Evolutionary conservation across 202 grass and related monocot genomes (phyloP).

Genomic region (Setaria italica): DNA sequence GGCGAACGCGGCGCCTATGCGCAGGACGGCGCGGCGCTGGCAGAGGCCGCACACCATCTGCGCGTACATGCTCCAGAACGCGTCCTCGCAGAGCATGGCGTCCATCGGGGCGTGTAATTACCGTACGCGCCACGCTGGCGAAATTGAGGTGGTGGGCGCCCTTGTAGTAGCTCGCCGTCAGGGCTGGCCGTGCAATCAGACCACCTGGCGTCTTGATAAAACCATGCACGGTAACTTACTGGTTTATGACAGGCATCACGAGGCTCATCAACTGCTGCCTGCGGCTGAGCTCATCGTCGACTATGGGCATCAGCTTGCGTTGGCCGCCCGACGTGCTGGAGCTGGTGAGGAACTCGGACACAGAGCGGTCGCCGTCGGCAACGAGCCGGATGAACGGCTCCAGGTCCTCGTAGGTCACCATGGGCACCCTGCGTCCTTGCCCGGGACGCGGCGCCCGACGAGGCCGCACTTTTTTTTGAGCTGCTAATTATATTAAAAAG

Average conservation of each 20-base stretch:
- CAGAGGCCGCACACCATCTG: slow-evolving; percentile 95
- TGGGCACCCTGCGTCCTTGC: too few species aligned
- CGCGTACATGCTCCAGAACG: slow-evolving; percentile 97
- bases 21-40: slow-evolving; percentile 53
- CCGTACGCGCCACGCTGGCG: neutral
- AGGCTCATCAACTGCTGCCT: slow-evolving; percentile 72
- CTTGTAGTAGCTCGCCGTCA: neutral
- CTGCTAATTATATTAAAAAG: too few species aligned
- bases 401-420: too few species aligned
- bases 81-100: slow-evolving; percentile 84
- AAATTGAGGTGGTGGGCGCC: too few species aligned
- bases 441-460: slow-evolving; percentile 52
- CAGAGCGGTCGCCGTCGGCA: slow-evolving; percentile 8
- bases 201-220: too few species aligned
- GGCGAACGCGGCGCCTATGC: neutral
- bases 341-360: slow-evolving; percentile 86
- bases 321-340: slow-evolving; percentile 86
- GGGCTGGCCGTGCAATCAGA: too few species aligned
- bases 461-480: slow-evolving; percentile 57
- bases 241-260: slow-evolving; percentile 75
- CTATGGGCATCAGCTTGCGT: slow-evolving; percentile 78
- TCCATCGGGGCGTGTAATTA: slow-evolving; percentile 71
- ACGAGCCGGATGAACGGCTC: too few species aligned
- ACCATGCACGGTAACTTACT: too few species aligned
- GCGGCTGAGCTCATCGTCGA: slow-evolving; percentile 72